phyloP scores from a whole-genome alignment of 1,284 basidiomycete genomes.

The Trichosporon sp. region DNA sequence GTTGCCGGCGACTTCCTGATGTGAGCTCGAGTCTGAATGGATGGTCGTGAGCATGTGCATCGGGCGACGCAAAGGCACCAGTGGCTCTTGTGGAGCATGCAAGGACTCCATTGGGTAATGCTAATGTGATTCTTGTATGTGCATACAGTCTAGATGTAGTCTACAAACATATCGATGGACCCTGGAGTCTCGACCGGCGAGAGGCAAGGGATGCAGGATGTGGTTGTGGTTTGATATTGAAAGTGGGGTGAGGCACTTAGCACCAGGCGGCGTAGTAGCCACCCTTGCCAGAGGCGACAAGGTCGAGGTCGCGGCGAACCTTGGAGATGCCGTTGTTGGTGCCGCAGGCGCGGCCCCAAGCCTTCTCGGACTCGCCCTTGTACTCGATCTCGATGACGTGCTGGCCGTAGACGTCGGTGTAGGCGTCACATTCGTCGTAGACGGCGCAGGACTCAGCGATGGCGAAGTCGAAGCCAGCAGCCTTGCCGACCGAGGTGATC shows the following conservation, averaged over 20 bases:
- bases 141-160: constrained; percentile 8
- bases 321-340: neutral
- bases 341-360: constrained; percentile 1
- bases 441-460: constrained; percentile 12
- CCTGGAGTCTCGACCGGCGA: constrained; percentile 9
- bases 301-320: constrained; percentile 14
- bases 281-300: constrained; percentile 3
- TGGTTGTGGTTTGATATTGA: neutral
- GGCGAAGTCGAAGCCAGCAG: constrained; percentile 18
- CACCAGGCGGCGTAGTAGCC: constrained; percentile 16
- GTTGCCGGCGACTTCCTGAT: neutral
- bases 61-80: neutral
- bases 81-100: neutral
- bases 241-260: neutral
- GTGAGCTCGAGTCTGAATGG: neutral
- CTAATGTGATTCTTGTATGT: neutral
- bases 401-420: constrained; percentile 17
- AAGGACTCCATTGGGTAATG: neutral
- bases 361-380: constrained; percentile 12
- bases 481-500: constrained; percentile 9
- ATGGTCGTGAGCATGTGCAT: neutral
- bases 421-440: constrained; percentile 12
- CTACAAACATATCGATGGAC: constrained; percentile 8
- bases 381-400: constrained; percentile 19
- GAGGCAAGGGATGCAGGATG: constrained; percentile 11